Conservation (phyloP, 2,329 filamentous ascomycete genomes). For the Diaporthe destruens region DNA sequence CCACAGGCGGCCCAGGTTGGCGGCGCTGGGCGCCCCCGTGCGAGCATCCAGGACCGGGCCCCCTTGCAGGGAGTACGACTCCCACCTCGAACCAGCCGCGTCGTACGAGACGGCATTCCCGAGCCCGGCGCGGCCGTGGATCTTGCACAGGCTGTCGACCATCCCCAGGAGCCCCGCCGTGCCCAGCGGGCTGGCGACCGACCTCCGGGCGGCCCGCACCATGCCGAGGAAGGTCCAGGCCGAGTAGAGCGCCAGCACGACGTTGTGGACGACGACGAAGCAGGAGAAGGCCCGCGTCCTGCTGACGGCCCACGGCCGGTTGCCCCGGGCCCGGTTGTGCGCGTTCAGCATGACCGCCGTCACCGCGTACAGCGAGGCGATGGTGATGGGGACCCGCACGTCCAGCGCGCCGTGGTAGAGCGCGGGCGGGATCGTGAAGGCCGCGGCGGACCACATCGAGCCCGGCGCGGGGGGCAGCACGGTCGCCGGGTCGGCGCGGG, state of each 20-base stretch:
- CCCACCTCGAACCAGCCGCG: constrained; percentile 72
- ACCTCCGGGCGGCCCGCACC: constrained; percentile 72
- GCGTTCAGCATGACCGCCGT: constrained; percentile 82
- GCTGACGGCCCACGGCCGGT: constrained; percentile 90
- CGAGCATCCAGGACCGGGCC: too few relatives aligned
- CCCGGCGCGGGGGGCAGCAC: constrained; percentile 68
- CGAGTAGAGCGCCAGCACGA: constrained; percentile 92
- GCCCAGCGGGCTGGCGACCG: constrained; percentile 74
- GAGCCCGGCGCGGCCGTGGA: constrained; percentile 84
- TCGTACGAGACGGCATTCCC: constrained; percentile 85
- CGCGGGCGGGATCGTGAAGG: constrained; percentile 75
- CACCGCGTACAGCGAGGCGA: constrained; percentile 83
- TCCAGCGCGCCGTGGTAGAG: constrained; percentile 75
- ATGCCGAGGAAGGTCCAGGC: constrained; percentile 93
- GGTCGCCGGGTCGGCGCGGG: constrained; percentile 63
- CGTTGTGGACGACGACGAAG: constrained; percentile 92
- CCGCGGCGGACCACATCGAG: constrained; percentile 59
- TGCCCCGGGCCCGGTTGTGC: constrained; percentile 81
- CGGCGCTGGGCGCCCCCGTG: constrained; percentile 74
- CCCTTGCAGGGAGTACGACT: constrained; percentile 60
- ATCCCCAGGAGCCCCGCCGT: constrained; percentile 77
- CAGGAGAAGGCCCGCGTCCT: constrained; percentile 80
- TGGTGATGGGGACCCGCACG: constrained; percentile 76
- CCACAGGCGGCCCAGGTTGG: constrained; percentile 87
- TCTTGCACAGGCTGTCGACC: constrained; percentile 91